A percentile compares a stretch with the other conserved stretches of the same genome.
These are phyloP conservation scores for Acorus calamus DNA, from an alignment of 106 monocot genomes.

Conservation along the genomic window DNA sequence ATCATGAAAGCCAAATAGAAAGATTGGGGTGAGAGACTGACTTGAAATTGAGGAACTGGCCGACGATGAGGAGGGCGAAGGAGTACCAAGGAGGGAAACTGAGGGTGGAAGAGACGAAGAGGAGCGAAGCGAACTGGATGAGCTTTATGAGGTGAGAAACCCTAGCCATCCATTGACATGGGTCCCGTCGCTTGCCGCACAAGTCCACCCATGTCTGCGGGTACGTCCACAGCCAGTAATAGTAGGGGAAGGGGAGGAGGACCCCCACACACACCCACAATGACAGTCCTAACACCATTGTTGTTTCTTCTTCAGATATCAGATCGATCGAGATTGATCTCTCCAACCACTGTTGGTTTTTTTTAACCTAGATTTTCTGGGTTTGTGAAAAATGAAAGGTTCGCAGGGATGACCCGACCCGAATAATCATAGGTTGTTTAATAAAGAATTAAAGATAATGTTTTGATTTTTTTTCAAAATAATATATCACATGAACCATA, in stretches of 20 bases:
- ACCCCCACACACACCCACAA: constrained; percentile 15
- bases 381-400: too few species aligned
- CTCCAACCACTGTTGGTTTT: too few species aligned
- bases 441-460: too few species aligned
- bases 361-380: too few species aligned
- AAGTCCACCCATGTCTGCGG: constrained; percentile 79
- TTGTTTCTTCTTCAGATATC: too few species aligned
- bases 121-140: constrained; percentile 50
- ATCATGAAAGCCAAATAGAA: background rate
- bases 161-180: constrained; percentile 77
- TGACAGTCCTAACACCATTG: too few species aligned
- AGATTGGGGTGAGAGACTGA: constrained; percentile 10
- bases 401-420: too few species aligned
- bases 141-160: constrained; percentile 68
- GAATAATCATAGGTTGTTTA: too few species aligned
- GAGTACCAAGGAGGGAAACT: constrained; percentile 48
- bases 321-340: too few species aligned
- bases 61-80: constrained; percentile 41
- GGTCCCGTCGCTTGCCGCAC: constrained; percentile 66
- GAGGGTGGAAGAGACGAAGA: constrained; percentile 51
- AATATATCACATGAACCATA: too few species aligned
- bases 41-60: constrained; percentile 94
- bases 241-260: constrained; percentile 77
- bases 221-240: constrained; percentile 62
- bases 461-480: too few species aligned